These are phyloP conservation scores for Acer yangbiense DNA, from an alignment of 345 rosid species.

Conservation along the genomic window DNA sequence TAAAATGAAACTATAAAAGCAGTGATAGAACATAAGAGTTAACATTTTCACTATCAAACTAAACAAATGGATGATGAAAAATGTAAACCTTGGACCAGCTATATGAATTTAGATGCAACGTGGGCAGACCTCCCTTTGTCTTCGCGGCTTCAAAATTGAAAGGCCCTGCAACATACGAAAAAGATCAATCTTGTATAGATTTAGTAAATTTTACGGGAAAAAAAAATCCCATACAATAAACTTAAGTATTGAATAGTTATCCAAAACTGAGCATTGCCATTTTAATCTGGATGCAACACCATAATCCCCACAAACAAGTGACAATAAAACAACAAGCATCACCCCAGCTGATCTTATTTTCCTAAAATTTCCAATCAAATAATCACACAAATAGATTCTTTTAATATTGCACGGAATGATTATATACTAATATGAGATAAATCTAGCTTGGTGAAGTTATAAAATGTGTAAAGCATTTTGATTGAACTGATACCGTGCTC, in stretches of 20 bases:
- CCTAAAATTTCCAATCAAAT: neutral
- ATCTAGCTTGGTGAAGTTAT: neutral
- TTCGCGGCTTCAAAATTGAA: slow-evolving; percentile 67
- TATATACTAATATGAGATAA: neutral
- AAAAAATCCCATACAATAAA: neutral
- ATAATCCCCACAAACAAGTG: neutral
- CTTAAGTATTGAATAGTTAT: neutral
- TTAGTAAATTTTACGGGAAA: neutral
- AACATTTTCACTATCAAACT: neutral
- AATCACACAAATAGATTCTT: neutral
- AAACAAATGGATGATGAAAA: neutral
- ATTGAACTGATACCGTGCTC: slow-evolving; percentile 63
- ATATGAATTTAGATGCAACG: slow-evolving; percentile 67
- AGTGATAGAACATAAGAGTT: neutral
- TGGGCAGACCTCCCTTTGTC: slow-evolving; percentile 37
- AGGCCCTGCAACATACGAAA: slow-evolving; percentile 59
- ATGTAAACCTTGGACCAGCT: slow-evolving; percentile 92
- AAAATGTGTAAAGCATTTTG: neutral
- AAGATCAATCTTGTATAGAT: neutral
- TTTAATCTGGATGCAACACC: neutral
- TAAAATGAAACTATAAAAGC: neutral
- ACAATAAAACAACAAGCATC: neutral
- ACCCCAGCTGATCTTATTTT: neutral
- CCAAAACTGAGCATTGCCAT: neutral
- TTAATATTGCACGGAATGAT: neutral